Conservation (phyloP, 163 green algal species). For the Chlorella variabilis region DNA sequence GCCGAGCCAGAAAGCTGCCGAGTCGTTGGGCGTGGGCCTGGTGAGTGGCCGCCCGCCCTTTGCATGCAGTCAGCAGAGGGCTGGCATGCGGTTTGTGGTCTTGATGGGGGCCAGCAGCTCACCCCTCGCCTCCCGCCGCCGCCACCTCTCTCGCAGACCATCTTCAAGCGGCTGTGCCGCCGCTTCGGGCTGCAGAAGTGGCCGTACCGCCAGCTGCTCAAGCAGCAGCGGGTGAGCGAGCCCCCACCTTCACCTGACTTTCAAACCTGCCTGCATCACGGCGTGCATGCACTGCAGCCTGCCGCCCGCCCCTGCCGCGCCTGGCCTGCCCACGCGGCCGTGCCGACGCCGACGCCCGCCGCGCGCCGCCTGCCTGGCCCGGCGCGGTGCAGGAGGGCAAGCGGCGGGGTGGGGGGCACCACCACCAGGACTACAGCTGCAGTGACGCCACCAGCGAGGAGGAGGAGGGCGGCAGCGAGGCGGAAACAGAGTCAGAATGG, state of each 20-base stretch:
- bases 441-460: background rate
- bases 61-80: background rate
- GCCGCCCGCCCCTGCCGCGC: no score
- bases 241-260: background rate
- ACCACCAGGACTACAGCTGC: background rate
- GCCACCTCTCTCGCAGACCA: no score
- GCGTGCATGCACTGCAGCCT: no score
- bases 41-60: background rate
- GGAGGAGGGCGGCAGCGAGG: background rate
- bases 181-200: conserved; percentile 70
- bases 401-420: background rate
- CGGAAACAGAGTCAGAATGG: background rate
- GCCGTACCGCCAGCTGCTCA: conserved; percentile 51
- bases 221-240: conserved; percentile 19
- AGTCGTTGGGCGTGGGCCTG: conserved; percentile 70
- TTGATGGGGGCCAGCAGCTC: no score
- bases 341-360: no score
- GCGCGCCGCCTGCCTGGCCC: no score
- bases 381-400: conserved; percentile 4
- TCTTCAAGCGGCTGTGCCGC: conserved; percentile 81
- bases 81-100: no score
- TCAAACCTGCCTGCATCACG: no score
- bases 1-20: conserved; percentile 73
- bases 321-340: no score
- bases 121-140: no score